Evolutionary conservation across 2,329 filamentous ascomycete genomes (phyloP), one percentile per base, ranked within the genome.

Genomic region (Trichoderma brevicompactum): DNA sequence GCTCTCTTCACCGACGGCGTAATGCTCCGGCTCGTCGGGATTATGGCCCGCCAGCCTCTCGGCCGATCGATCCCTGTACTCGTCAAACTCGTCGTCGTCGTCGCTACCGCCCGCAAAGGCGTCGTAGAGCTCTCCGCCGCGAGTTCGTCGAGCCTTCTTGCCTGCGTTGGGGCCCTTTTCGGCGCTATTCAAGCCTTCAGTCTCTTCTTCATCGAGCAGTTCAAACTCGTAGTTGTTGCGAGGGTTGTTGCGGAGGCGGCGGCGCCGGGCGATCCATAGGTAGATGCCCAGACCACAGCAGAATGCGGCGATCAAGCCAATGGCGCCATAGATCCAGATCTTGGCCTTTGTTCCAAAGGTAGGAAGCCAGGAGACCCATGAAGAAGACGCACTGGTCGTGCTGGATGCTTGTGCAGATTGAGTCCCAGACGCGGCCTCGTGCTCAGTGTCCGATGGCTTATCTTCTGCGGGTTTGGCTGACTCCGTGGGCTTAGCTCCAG

Each of bases 211-310:
- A 71, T 95, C 90, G 54, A 99, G 84, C 68, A 97, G 89, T 78
- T 97, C 94, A 71, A 99, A 99, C 71, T 97, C 94, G 77, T 97
- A 98, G 74, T 90, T 89, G 72, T 94, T 91, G 56, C 91, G 87
- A 3, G 88, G 84, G 75, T 87, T 87, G 77, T 91, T 92, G 70
- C 87, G 87, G 32, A 92, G 84, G 46, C 90, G 88, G 74, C 89
- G 91, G 65, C 91, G 89, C 34, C 93, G 89, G 49, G 93, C 91
- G 65, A 94, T 80, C 77, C 87, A 92, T 71, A 96, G 86, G 81
- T 94, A 97, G 49, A 89, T 82, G n/a, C 88, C 92, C 0, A 99
- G 84, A 3, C 89, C 91, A 64, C 82, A 79, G 76, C 94, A 94
- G 82, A 99, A 99, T 56, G 90, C 81, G 12, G 90, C 81, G 68